Evolutionary conservation across 306 rosid species (phyloP), one percentile per base, ranked within the genome.

Genomic region (Pyrus bretschneideri): DNA sequence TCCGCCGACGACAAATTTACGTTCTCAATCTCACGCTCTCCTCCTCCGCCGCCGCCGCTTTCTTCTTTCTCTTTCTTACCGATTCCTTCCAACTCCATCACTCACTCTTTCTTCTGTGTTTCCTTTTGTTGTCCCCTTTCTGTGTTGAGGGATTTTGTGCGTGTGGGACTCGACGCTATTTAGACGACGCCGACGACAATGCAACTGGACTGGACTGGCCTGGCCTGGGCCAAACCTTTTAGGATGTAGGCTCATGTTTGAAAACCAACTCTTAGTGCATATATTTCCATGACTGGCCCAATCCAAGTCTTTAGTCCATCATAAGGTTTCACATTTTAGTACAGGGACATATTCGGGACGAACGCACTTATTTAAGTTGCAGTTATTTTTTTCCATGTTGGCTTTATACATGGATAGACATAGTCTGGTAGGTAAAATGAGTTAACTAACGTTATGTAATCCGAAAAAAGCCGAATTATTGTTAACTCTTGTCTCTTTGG

Each of bases 1-100:
- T 77, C 96, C 54, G 88, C 88, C 23, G 73, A 81, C 4, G 80
- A 79, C 40, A 88, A 85, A 67, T 85, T 87, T 11, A 58, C 76
- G 54, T 83, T 61, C 38, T 27, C 67, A 25, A 8, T 57, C 61
- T 57, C 61, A 21, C 81, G 78, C 45, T 81, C 19, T 79, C 78
- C 76, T 76, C 88, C 46, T 31, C 79, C 9, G 80, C 86, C 12
- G 66, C 79, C 11, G 19, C 66, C 23, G 59, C 55, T 62, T 58
- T 72, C 82, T 60, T 84, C 84, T 55, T 84, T 82, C 55, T 27
- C 68, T 18, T 15, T 76, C 74, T n/a, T 25, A 9, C 46, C 7
- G 18, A 29, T 66, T 66, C 25, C 10, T 40, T 84, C 86, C 70
- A 66, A 72, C 38, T 21, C 67, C 15, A 10, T 22, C 54, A 49